Conservation (phyloP, 352 stramenopile species). For the Phytophthora pistaciae region DNA sequence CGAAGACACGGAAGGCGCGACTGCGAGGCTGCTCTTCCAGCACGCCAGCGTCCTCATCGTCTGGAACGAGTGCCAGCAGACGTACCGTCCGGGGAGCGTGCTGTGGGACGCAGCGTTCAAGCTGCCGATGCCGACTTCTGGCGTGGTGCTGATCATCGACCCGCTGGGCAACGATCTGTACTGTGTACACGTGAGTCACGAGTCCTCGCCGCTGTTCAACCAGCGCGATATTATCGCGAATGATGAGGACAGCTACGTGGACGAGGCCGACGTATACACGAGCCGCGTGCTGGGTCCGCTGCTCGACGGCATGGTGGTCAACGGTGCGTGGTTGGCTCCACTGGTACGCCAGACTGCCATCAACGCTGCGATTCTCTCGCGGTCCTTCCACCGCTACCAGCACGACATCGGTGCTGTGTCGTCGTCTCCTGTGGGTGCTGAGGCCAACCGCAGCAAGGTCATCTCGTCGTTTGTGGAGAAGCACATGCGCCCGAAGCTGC, state of each 20-base stretch:
- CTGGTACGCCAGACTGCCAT: conserved; percentile 87
- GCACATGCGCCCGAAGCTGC: conserved; percentile 85
- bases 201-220: conserved; percentile 83
- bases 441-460: conserved; percentile 78
- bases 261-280: conserved; percentile 85
- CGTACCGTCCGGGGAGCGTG: conserved; percentile 79
- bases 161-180: conserved; percentile 87
- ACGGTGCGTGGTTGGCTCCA: conserved; percentile 80
- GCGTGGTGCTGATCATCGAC: conserved; percentile 86
- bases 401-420: conserved; percentile 75
- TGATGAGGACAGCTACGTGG: conserved; percentile 79
- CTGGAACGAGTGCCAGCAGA: conserved; percentile 90
- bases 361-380: conserved; percentile 78
- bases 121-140: conserved; percentile 79
- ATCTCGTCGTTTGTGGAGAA: conserved; percentile 80
- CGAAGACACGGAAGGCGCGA: conserved; percentile 36
- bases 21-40: conserved; percentile 55
- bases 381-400: conserved; percentile 80
- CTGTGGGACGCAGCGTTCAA: conserved; percentile 85
- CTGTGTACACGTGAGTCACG: conserved; percentile 84
- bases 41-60: conserved; percentile 85
- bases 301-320: conserved; percentile 88
- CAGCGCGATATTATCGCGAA: conserved; percentile 76
- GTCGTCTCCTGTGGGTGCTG: conserved; percentile 65
- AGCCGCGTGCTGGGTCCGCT: conserved; percentile 83